These are phyloP conservation scores for Podospora pseudoanserina DNA, from an alignment of 495 filamentous ascomycete species.

Conservation along the genomic window DNA sequence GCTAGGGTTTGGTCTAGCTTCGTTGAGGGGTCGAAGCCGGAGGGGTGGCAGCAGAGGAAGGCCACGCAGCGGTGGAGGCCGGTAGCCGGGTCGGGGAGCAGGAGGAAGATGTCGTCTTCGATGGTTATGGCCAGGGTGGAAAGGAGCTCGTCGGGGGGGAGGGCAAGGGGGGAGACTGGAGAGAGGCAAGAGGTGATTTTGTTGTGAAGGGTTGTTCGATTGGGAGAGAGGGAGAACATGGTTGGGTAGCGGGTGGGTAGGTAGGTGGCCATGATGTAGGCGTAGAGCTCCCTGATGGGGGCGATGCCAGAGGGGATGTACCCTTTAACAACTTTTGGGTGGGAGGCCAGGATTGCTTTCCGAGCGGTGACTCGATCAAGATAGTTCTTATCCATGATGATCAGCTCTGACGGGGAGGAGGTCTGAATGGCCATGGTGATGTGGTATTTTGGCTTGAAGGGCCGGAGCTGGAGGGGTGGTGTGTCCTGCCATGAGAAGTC, in stretches of 20 bases:
- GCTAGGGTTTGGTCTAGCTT: conserved; percentile 62
- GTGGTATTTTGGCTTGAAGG: conserved; percentile 69
- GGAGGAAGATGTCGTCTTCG: conserved; percentile 73
- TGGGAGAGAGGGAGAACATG: conserved; percentile 48
- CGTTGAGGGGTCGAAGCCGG: conserved; percentile 61
- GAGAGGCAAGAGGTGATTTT: conserved; percentile 42
- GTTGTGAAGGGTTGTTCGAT: conserved; percentile 40
- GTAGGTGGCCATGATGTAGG: conserved; percentile 58
- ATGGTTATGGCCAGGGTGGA: conserved; percentile 54
- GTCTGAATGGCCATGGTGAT: conserved; percentile 62
- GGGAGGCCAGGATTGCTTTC: conserved; percentile 44
- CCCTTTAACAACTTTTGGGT: conserved; percentile 47
- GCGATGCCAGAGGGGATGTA: conserved; percentile 40
- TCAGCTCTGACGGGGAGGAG: conserved; percentile 56
- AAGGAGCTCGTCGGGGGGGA: conserved; percentile 37
- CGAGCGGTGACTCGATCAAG: conserved; percentile 53
- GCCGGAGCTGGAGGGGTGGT: conserved; percentile 59
- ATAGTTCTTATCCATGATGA: conserved; percentile 66
- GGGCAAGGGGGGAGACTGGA: conserved; percentile 37
- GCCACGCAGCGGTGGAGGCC: conserved; percentile 59
- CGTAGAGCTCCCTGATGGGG: conserved; percentile 63
- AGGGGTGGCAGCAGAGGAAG: conserved; percentile 68
- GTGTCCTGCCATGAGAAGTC: conserved; percentile 59
- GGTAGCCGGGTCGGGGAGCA: conserved; percentile 50
- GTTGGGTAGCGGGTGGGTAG: conserved; percentile 63